Percentiles rank a stretch among this genome's conserved stretches.
Conservation (phyloP, 768 basidiomycete species). For the Rhodotorula kratochvilovae region DNA sequence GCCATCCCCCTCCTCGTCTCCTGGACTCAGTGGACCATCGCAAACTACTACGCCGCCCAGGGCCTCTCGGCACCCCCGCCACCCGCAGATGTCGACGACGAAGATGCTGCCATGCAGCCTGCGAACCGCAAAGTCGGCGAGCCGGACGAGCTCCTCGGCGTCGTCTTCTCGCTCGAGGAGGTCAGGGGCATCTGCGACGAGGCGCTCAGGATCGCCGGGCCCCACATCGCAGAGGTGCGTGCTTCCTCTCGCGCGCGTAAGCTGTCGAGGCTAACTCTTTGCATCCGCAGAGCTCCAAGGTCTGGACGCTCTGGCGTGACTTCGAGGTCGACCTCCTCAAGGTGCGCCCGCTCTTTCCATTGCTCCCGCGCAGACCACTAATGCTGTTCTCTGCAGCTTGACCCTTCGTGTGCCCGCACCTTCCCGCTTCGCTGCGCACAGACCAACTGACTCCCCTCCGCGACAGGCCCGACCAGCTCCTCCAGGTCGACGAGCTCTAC, state of each 20-base stretch:
- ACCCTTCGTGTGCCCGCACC: conserved; percentile 9
- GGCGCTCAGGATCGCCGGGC: conserved; percentile 58
- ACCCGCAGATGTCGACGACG: conserved; percentile 11
- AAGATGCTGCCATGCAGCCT: conserved; percentile 47
- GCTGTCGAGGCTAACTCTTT: too few species aligned
- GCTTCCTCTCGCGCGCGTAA: background rate
- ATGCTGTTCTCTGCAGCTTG: background rate
- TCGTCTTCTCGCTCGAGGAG: conserved; percentile 61
- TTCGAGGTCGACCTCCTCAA: conserved; percentile 70
- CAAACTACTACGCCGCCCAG: conserved; percentile 36
- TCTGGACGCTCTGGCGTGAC: conserved; percentile 69
- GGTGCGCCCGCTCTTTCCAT: conserved; percentile 46
- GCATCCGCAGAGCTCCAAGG: conserved; percentile 57
- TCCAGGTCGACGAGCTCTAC: conserved; percentile 58
- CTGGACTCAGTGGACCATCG: conserved; percentile 61
- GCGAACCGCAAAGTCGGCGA: conserved; percentile 47
- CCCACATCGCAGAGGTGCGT: conserved; percentile 63
- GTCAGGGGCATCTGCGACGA: conserved; percentile 57
- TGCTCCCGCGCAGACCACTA: background rate
- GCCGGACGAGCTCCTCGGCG: conserved; percentile 54
- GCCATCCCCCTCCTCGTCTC: conserved; percentile 69
- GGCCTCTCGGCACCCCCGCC: conserved; percentile 16
- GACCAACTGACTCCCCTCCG: background rate
- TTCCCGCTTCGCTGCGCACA: background rate
- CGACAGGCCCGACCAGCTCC: conserved; percentile 52